Base-by-base conservation (phyloP, 352 stramenopile genomes). In the Phytophthora sojae region DNA sequence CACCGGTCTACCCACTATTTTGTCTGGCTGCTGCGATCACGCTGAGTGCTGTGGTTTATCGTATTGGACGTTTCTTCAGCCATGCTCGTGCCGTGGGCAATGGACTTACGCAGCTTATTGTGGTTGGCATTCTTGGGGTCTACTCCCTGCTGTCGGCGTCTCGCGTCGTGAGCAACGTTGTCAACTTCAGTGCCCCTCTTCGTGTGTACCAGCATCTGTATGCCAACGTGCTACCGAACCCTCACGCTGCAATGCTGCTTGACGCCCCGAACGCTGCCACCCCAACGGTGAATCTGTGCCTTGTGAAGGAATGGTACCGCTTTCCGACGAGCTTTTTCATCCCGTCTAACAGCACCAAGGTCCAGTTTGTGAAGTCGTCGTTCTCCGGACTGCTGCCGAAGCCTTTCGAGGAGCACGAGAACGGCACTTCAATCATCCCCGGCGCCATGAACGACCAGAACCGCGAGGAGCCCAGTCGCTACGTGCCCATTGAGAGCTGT, bases 301-400 rank as follows among this genome's bases (percentile, higher is more conserved):
- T 98, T n/a, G 92, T 94, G 47, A 98, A 97, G 68, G 98, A 99
- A 92, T 99, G 98, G 98, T 95, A 99, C 82, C 84, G 96, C 47
- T 99, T 99, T 75, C 96, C 97, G 0, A 93, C 93, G 15, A 98
- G 85, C 51, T 99, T 99, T 72, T 99, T 98, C 70, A 78, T 99
- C n/a, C 96, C 97, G 23, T 76, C 79, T 32, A 94, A 94, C 51
- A 73, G 76, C 29, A 86, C 84, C 59, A 77, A 69, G 35, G 76
- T 99, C 21, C 82, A 82, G 23, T 99, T 99, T 81, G 76, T 99
- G 29, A 92, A 92, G 61, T 98, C 92, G 9, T 88, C 79, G 4
- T 99, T 99, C 80, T 73, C 67, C 30, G 98, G 98, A 4, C 88
- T 98, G 67, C 80, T 99, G 37, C 97, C 97, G 2, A 97, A 99